Conservation (phyloP, 805 yeast species). For the Kodamaea laetipori region DNA sequence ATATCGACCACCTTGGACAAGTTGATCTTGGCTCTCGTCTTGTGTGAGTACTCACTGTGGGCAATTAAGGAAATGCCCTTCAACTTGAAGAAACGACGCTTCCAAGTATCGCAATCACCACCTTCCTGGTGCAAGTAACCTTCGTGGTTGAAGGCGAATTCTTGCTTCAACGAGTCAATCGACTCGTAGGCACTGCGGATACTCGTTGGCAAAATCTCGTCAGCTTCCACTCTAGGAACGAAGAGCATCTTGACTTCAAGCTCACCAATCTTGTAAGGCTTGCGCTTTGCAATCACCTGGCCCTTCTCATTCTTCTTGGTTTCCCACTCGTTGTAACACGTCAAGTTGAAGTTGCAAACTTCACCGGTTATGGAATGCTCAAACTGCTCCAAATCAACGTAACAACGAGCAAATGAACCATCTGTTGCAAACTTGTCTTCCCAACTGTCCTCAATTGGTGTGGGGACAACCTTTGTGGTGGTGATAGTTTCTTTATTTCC, state of each 20-base stretch:
- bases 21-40: conserved; percentile 76
- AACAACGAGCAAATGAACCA: conserved; percentile 86
- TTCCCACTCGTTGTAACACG: conserved; percentile 85
- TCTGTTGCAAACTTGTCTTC: conserved; percentile 69
- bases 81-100: conserved; percentile 74
- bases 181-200: conserved; percentile 50
- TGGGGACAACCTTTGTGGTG: conserved; percentile 54
- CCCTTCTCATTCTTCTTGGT: conserved; percentile 24
- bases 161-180: conserved; percentile 33
- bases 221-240: conserved; percentile 60
- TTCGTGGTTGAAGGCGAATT: conserved; percentile 39
- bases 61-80: conserved; percentile 73
- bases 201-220: conserved; percentile 71
- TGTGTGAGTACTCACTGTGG: conserved; percentile 66
- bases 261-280: conserved; percentile 65
- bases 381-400: conserved; percentile 61
- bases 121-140: conserved; percentile 89
- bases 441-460: conserved; percentile 60
- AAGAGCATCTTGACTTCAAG: conserved; percentile 68
- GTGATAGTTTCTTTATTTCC: conserved; percentile 51
- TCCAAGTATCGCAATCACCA: conserved; percentile 79
- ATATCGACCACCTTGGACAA: conserved; percentile 64
- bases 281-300: conserved; percentile 30
- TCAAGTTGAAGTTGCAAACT: conserved; percentile 52
- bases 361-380: conserved; percentile 58